phyloP scores from a whole-genome alignment of 768 basidiomycete genomes.

The Rhodosporidiobolus odoratus region DNA sequence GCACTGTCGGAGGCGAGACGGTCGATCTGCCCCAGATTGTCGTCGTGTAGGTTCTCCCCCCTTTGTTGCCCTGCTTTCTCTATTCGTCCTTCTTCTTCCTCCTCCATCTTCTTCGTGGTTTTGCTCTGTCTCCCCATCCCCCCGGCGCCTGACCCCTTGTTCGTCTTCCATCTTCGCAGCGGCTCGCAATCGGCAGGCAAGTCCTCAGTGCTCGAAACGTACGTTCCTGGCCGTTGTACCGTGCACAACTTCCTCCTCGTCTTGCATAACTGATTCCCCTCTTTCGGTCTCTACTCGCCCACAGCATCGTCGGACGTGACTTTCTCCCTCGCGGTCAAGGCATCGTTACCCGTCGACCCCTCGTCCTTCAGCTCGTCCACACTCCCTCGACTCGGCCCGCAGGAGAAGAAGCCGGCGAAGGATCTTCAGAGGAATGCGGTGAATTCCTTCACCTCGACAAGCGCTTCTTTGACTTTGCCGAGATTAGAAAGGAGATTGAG shows the following conservation, averaged over 20 bases:
- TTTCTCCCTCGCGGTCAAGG: constrained; percentile 56
- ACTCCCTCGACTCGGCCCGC: constrained; percentile 72
- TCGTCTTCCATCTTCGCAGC: not conserved
- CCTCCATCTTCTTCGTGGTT: no score
- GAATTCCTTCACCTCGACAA: constrained; percentile 97
- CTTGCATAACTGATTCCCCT: not conserved
- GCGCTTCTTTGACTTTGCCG: constrained; percentile 89
- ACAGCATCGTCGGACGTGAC: constrained; percentile 79
- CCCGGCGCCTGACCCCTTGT: no score
- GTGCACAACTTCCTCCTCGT: not conserved
- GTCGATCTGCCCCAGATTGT: constrained; percentile 52
- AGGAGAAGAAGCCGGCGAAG: no score
- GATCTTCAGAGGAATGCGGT: constrained; percentile 74
- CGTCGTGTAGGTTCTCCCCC: constrained; percentile 42
- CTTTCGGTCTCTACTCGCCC: not conserved
- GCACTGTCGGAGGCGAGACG: constrained; percentile 45
- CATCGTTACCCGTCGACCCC: constrained; percentile 91
- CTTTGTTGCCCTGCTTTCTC: not conserved
- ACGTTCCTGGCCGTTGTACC: constrained; percentile 45
- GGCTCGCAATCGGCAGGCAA: constrained; percentile 40
- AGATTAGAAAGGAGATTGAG: constrained; percentile 94
- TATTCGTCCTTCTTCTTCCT: no score
- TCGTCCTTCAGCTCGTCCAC: constrained; percentile 92
- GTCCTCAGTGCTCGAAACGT: constrained; percentile 69
- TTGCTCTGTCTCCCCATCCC: no score